Evolutionary conservation across 352 stramenopile species (phyloP), one percentile per base, ranked within the genome.

Genomic region (Pythium volutum): DNA sequence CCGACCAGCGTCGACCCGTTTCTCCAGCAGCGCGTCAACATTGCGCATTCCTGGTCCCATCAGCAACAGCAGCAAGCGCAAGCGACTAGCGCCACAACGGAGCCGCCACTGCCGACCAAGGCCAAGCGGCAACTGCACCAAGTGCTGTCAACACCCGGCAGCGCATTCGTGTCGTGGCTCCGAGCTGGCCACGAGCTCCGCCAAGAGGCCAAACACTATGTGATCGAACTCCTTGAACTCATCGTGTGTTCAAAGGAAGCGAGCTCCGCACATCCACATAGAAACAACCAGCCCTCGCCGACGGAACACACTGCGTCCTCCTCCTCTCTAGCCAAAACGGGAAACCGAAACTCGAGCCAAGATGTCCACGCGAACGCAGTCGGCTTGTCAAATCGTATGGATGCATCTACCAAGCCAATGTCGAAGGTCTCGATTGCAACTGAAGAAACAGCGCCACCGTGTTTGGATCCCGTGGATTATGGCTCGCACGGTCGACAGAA

Each of bases 1-100:
- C 79, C 92, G 2, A 76, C 87, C n/a, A 97, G 93, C 29, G 89
- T 97, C 4, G 92, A 98, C 55, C 73, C 81, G 20, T 97, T 97
- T 51, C 76, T 98, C 8, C 84, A 96, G 59, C 80, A 87, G n/a
- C 77, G 86, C 15, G 60, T 72, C 2, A 86, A 71, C 3, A 71
- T 88, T 4, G 69, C 87, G 11, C 81, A 93, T 25, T 79, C 81
- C 43, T 93, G 83, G 83, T 93, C 83, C 9, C 83, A 93, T 47
- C 81, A 91, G 53, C 83, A 93, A 43, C 53, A 73, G 7, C 81
- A 91, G 43, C 53, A 73, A 9, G 22, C 23, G 22, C 27, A 42
- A 55, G 23, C 26, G 7, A 12, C 54, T 8, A 29, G 55, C 1
- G 39, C 43, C 2, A 70, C 79, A 20, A 73, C 71, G 2, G 73